Evolutionary conservation across 2,329 filamentous ascomycete genomes (phyloP).

Genomic region (Alternaria alternata): DNA sequence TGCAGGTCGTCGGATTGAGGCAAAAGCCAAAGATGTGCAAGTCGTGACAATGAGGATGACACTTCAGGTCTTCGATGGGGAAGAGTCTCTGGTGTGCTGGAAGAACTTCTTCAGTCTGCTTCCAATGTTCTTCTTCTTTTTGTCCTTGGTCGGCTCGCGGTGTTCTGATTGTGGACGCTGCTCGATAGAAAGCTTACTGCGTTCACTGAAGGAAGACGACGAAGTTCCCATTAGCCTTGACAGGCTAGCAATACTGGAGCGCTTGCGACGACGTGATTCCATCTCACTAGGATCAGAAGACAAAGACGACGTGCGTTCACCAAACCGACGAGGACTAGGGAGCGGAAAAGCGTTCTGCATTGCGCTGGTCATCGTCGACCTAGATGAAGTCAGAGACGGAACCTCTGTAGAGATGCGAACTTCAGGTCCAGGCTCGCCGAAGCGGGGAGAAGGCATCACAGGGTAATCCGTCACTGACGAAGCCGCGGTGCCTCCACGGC

Average conservation of each 20-base stretch:
- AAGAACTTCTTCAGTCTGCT: constrained; percentile 77
- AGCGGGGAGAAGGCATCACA: constrained; percentile 72
- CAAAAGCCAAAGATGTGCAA: constrained; percentile 24
- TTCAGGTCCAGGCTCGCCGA: constrained; percentile 78
- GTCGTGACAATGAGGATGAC: constrained; percentile 8
- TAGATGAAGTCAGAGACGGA: constrained; percentile 77
- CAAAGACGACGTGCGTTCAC: constrained; percentile 52
- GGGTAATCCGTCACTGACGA: constrained; percentile 78
- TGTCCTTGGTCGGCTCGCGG: constrained; percentile 67
- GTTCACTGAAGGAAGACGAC: constrained; percentile 68
- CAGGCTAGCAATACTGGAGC: constrained; percentile 78
- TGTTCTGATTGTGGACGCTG: constrained; percentile 59
- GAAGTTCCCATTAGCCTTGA: constrained; percentile 76
- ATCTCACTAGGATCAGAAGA: constrained; percentile 52
- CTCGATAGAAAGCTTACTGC: constrained; percentile 77
- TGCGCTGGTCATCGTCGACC: constrained; percentile 76
- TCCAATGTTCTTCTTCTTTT: constrained; percentile 72
- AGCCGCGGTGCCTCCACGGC: constrained; percentile 76
- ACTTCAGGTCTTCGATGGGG: constrained; percentile 32
- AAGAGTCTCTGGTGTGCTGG: constrained; percentile 60
- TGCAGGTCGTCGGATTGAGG: constrained; percentile 31
- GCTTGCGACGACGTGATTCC: constrained; percentile 69
- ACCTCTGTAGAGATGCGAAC: constrained; percentile 76
- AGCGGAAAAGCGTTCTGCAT: constrained; percentile 65
- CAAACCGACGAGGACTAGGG: constrained; percentile 53